Percentiles rank a stretch among this genome's conserved stretches.
Evolutionary conservation across 169 alveolate species (phyloP).

Genomic region (Besnoitia besnoiti): DNA sequence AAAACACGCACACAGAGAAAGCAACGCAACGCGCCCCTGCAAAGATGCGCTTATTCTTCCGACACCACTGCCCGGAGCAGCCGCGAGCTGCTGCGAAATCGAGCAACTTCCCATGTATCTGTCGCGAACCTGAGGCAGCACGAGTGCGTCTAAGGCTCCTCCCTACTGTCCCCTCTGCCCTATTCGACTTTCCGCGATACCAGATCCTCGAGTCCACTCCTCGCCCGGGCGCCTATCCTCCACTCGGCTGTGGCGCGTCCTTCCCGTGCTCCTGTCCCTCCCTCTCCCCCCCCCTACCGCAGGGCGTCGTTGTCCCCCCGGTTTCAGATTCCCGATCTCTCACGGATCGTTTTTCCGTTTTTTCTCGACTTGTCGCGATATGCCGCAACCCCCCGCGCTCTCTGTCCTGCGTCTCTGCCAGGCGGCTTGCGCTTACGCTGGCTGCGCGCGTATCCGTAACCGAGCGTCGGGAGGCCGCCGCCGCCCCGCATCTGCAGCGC

Average conservation of each 20-base stretch:
- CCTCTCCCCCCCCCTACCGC: background rate
- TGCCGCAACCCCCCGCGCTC: background rate
- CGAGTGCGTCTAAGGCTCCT: background rate
- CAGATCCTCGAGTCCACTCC: background rate
- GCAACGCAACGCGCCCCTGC: too few species aligned
- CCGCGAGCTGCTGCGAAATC: too few species aligned
- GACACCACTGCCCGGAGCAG: too few species aligned
- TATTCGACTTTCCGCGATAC: background rate
- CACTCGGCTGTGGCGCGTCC: background rate
- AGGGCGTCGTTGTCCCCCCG: background rate
- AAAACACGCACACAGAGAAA: too few species aligned
- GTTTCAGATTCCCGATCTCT: background rate
- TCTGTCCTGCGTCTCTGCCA: background rate
- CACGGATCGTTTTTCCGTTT: background rate
- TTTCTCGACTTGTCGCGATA: background rate
- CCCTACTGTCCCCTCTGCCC: background rate
- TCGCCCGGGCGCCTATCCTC: background rate
- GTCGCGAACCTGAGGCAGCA: too few species aligned
- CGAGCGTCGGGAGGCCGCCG: background rate
- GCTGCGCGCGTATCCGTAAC: background rate
- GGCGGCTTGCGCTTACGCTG: background rate
- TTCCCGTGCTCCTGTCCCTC: background rate
- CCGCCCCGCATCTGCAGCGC: conserved; percentile 8
- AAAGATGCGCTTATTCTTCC: too few species aligned
- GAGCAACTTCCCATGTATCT: too few species aligned